Evolutionary conservation across 305 asterid genomes (phyloP).

Genomic region (Fraxinus angustifolia): DNA sequence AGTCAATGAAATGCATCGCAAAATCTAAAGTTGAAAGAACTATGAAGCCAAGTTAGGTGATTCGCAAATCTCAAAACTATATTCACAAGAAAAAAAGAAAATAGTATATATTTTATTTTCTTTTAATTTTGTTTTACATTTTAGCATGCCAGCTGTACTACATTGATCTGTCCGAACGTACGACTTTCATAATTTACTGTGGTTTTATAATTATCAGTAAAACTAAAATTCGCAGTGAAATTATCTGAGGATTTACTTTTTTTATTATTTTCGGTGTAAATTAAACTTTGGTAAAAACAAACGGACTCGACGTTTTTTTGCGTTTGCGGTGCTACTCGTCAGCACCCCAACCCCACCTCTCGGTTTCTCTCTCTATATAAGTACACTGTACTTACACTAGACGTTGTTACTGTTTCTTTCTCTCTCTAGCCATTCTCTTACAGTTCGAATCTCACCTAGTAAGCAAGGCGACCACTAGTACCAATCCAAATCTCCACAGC

Average conservation of each 20-base stretch:
- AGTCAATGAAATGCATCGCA: neutral
- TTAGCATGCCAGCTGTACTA: neutral
- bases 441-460: conserved; percentile 35
- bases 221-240: neutral
- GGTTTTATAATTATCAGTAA: neutral
- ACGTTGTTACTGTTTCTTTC: neutral
- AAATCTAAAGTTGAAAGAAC: neutral
- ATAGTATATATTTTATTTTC: neutral
- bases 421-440: conserved; percentile 16
- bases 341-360: neutral
- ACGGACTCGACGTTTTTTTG: neutral
- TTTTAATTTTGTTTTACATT: neutral
- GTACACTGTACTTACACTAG: neutral
- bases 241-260: neutral
- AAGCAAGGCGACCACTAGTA: neutral
- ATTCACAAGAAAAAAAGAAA: neutral
- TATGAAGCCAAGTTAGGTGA: neutral
- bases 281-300: neutral
- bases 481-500: neutral
- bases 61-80: neutral
- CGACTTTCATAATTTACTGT: too few species aligned
- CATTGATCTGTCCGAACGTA: neutral
- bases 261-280: neutral
- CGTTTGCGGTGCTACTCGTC: neutral
- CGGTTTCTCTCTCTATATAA: neutral